Evolutionary conservation across 371 early-diverging fungal species (phyloP), one percentile per base, ranked within the genome.

Genomic region (Vavraia culicis): DNA sequence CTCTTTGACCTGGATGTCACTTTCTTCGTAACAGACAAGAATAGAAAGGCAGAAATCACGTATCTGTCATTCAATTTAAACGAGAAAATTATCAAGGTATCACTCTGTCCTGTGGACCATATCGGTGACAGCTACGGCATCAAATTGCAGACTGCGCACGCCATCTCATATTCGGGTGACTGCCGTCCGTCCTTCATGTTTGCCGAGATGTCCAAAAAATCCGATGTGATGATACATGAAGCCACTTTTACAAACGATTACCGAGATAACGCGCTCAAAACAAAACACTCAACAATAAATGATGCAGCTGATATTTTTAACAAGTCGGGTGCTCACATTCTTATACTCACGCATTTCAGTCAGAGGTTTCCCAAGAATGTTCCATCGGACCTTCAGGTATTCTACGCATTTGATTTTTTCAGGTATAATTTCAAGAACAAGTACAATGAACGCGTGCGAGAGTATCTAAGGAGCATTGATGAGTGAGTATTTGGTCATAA

Each of bases 291-390:
- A 36, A 94, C 91, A 0, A 76, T 78, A 1, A 62, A 67, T 36
- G 89, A 90, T 68, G 91, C 95, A 0, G 69, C 87, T 3, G 66
- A 75, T 14, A 77, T 91, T 15, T 48, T 58, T 19, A 45, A 72
- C 67, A 54, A 78, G 15, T 77, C 88, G 82, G 71, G 76, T 14
- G 85, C 88, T 33, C 72, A 76, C 53, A 72, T 67, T 44, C 73
- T 83, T 1, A 58, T 94, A 32, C 66, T 96, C 47, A 96, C 91
- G 43, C 98, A 96, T 64, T 91, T 93, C 59, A 86, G 88, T 62
- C 89, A 91, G 68, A 75, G 95, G 16, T 90, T n/a, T n/a, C n/a
- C n/a, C n/a, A n/a, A n/a, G n/a, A n/a, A n/a, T n/a, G n/a, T n/a
- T n/a, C n/a, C n/a, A n/a, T n/a, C n/a, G n/a, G n/a, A n/a, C n/a